Evolutionary conservation across 306 rosid species (phyloP).

Genomic region (Senna siamea): DNA sequence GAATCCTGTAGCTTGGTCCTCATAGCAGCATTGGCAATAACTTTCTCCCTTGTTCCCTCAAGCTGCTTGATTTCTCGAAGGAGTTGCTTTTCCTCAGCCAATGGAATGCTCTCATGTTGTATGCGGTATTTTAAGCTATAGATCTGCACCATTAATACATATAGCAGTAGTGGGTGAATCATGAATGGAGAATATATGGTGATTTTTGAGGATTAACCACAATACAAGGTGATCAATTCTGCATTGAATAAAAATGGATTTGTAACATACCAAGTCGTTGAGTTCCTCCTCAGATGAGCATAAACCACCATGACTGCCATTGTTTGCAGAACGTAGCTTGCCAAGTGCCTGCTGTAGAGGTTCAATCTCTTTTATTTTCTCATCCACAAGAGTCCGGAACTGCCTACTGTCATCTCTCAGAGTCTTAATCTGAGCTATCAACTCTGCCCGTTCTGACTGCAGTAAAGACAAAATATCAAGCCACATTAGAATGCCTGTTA

Average conservation of each 20-base stretch:
- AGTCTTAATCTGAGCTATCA: conserved; percentile 68
- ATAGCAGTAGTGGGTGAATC: background rate
- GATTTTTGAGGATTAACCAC: background rate
- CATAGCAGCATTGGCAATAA: conserved; percentile 64
- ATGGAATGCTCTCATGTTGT: conserved; percentile 94
- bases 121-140: conserved; percentile 71
- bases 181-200: conserved; percentile 11
- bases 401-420: conserved; percentile 68
- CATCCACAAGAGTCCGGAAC: conserved; percentile 60
- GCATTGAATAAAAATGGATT: conserved; percentile 21
- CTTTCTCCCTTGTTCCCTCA: conserved; percentile 90
- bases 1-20: conserved; percentile 41
- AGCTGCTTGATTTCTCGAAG: conserved; percentile 92
- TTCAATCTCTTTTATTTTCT: conserved; percentile 81
- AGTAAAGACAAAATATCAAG: conserved; percentile 15
- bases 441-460: conserved; percentile 66
- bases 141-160: conserved; percentile 59
- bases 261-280: conserved; percentile 56
- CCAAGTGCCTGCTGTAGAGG: conserved; percentile 83
- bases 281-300: conserved; percentile 92
- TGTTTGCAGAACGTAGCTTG: conserved; percentile 70
- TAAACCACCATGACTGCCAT: conserved; percentile 63
- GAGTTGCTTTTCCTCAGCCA: conserved; percentile 86
- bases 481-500: background rate
- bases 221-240: conserved; percentile 27